Conservation (phyloP, 495 filamentous ascomycete genomes). For the Xylaria telfairii region DNA sequence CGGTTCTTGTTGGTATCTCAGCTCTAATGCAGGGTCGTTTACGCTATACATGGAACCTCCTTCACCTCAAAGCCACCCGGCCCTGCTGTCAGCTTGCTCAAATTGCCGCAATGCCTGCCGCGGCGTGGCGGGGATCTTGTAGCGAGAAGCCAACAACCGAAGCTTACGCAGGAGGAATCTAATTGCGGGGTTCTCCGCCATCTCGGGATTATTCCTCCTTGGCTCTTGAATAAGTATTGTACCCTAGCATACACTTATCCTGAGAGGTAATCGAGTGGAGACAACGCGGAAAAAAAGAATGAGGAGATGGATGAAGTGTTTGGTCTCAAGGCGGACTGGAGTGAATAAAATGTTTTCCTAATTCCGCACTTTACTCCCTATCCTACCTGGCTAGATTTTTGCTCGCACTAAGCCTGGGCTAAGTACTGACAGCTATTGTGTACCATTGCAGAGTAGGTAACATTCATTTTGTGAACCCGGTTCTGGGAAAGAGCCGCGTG, state of each 20-base stretch:
- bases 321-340: not conserved
- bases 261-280: not conserved
- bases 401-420: not conserved
- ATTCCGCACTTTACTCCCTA: not conserved
- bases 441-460: not conserved
- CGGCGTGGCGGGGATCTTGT: not conserved
- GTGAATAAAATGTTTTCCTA: not conserved
- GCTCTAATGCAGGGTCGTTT: not conserved
- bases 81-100: slow-evolving; percentile 2
- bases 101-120: slow-evolving; percentile 6
- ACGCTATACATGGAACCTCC: not conserved
- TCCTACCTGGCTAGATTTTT: not conserved
- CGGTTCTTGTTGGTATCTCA: not conserved
- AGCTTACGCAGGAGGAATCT: not conserved
- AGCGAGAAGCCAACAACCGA: not conserved
- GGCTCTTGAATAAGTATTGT: not conserved
- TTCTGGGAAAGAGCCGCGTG: not conserved
- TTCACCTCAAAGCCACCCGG: not conserved
- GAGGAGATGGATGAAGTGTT: not conserved
- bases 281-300: not conserved
- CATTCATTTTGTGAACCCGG: not conserved
- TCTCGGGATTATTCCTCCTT: not conserved
- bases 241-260: not conserved
- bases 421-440: not conserved
- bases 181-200: slow-evolving; percentile 7